A percentile compares a stretch with the other conserved stretches of the same genome.
Evolutionary conservation across 306 rosid species (phyloP).

Genomic region (Sicyos edulis): DNA sequence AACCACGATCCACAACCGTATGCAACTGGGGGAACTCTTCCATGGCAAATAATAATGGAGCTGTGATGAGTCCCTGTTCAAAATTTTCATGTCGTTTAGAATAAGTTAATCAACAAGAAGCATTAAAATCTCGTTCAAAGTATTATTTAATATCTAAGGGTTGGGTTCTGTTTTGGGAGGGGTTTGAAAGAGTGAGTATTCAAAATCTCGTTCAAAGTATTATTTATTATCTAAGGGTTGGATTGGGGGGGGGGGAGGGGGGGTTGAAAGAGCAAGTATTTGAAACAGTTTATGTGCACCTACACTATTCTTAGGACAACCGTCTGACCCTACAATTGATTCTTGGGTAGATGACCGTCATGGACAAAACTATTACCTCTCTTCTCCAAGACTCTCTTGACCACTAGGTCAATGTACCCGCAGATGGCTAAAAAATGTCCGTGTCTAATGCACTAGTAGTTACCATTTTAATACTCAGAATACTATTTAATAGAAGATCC

Average conservation of each 20-base stretch:
- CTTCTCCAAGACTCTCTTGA: no score
- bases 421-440: no score
- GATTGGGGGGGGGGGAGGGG: background rate
- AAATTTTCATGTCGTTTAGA: background rate
- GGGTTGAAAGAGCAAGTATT: no score
- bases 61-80: conserved; percentile 84
- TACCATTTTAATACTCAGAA: background rate
- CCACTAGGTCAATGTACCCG: no score
- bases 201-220: background rate
- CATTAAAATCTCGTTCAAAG: background rate
- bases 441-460: background rate
- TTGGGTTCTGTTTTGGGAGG: background rate
- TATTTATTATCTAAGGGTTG: background rate
- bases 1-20: conserved; percentile 54
- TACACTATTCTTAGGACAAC: no score
- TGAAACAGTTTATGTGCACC: no score
- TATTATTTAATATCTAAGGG: background rate
- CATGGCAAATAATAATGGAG: conserved; percentile 89
- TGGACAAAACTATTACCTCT: no score
- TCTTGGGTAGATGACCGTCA: no score
- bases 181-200: no score
- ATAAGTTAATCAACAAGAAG: background rate
- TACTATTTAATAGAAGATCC: background rate
- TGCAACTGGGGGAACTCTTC: conserved; percentile 91
- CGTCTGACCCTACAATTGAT: no score